Evolutionary conservation across 2,329 filamentous ascomycete species (phyloP).

Genomic region (Zymoseptoria pseudotritici): DNA sequence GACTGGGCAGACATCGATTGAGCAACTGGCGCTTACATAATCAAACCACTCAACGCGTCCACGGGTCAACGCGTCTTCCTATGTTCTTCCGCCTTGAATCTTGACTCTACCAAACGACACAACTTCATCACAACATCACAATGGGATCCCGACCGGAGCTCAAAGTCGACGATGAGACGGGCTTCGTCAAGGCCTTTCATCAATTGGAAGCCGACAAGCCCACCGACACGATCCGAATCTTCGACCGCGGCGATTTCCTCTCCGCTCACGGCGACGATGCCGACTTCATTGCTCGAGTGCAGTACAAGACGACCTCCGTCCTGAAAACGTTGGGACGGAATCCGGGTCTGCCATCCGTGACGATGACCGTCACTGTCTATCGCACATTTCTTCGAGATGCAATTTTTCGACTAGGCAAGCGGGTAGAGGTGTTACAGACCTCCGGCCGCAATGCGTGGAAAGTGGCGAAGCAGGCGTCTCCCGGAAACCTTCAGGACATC

Average conservation of each 20-base stretch:
- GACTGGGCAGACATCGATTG: no score
- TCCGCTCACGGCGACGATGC: conserved; percentile 87
- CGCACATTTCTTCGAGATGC: conserved; percentile 92
- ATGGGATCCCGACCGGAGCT: conserved; percentile 53
- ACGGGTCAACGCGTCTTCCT: not conserved
- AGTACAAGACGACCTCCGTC: conserved; percentile 97
- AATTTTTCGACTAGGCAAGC: conserved; percentile 81
- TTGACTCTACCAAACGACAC: not conserved
- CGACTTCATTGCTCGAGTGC: conserved; percentile 69
- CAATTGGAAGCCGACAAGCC: conserved; percentile 64
- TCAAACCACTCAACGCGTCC: not conserved
- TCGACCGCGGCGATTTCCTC: conserved; percentile 91
- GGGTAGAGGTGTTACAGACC: conserved; percentile 83
- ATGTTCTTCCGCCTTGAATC: not conserved
- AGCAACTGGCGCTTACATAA: no score
- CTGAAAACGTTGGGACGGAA: conserved; percentile 80
- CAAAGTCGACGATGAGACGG: conserved; percentile 86
- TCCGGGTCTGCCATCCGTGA: conserved; percentile 84
- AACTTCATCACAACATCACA: not conserved
- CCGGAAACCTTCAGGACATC: conserved; percentile 91
- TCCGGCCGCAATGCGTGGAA: conserved; percentile 84
- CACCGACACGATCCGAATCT: conserved; percentile 79
- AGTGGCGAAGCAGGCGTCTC: conserved; percentile 73
- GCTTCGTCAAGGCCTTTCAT: conserved; percentile 95
- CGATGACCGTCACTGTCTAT: conserved; percentile 90